Conservation (phyloP, 2,329 filamentous ascomycete species). For the Ustulina deusta region DNA sequence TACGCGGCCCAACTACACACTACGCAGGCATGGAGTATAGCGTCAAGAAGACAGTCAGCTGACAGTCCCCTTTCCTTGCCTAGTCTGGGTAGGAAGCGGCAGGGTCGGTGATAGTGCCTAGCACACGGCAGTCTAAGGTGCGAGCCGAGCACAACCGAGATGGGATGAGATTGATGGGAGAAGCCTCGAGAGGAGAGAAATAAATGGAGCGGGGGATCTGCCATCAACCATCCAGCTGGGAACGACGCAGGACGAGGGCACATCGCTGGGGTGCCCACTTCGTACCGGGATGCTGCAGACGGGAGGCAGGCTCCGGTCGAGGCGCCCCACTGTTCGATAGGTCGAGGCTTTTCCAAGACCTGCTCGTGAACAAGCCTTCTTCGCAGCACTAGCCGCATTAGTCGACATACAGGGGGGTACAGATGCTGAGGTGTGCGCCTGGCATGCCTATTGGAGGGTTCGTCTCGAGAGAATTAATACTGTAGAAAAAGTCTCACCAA, state of each 20-base stretch:
- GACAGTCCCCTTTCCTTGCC: constrained; percentile 10
- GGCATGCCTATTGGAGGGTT: not conserved
- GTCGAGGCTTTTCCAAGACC: constrained; percentile 9
- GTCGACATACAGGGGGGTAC: constrained; percentile 13
- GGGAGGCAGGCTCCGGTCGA: constrained; percentile 33
- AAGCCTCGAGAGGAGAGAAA: constrained; percentile 31
- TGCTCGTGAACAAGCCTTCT: not conserved
- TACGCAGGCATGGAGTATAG: constrained; percentile 7
- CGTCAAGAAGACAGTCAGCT: constrained; percentile 24
- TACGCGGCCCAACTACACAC: not conserved
- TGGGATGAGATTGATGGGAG: constrained; percentile 24
- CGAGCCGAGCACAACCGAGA: constrained; percentile 16
- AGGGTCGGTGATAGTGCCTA: constrained; percentile 10
- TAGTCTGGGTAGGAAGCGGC: not conserved
- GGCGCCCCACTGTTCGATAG: constrained; percentile 36
- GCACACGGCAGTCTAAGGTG: constrained; percentile 24
- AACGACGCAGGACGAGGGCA: constrained; percentile 33
- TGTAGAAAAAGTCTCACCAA: constrained; percentile 26
- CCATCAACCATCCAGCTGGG: constrained; percentile 49
- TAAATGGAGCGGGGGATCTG: constrained; percentile 43
- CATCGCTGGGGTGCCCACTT: not conserved
- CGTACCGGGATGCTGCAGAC: constrained; percentile 33
- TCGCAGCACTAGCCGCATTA: constrained; percentile 18
- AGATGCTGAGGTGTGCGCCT: not conserved
- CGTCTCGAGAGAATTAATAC: constrained; percentile 4